Percentiles rank a stretch among this genome's conserved stretches.
Evolutionary conservation across 805 yeast species (phyloP).

Genomic region (Saccharomycopsis microspora): DNA sequence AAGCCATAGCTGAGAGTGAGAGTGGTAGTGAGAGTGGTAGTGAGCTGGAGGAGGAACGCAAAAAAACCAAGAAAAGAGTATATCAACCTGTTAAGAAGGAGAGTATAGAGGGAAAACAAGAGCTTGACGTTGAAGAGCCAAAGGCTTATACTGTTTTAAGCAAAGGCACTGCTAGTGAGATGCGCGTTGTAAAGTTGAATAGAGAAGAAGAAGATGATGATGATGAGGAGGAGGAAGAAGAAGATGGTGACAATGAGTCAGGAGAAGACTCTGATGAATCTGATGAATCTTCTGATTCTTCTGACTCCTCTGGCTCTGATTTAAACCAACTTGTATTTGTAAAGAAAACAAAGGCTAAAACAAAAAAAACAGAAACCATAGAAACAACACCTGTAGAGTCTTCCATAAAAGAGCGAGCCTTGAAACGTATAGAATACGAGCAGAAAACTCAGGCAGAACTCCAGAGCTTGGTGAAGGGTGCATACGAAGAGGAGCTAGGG

Average conservation of each 20-base stretch:
- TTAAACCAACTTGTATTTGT: constrained; percentile 19
- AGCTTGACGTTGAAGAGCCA: too few relatives aligned
- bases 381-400: not conserved
- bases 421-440: constrained; percentile 19
- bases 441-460: constrained; percentile 21
- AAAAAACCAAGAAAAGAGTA: too few relatives aligned
- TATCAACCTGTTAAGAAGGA: too few relatives aligned
- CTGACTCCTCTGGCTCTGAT: constrained; percentile 17
- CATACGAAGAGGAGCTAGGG: constrained; percentile 19
- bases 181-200: too few relatives aligned
- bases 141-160: too few relatives aligned
- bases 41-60: too few relatives aligned
- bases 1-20: too few relatives aligned
- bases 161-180: too few relatives aligned
- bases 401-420: constrained; percentile 15
- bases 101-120: too few relatives aligned
- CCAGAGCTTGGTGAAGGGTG: constrained; percentile 19
- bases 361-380: constrained; percentile 15
- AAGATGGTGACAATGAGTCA: constrained; percentile 21
- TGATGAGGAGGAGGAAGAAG: constrained; percentile 23
- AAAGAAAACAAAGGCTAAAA: constrained; percentile 34
- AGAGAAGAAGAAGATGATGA: constrained; percentile 9
- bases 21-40: too few relatives aligned
- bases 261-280: constrained; percentile 19
- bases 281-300: constrained; percentile 16